phyloP scores from a whole-genome alignment of 768 basidiomycete genomes.

The Agrocybe chaxingu region DNA sequence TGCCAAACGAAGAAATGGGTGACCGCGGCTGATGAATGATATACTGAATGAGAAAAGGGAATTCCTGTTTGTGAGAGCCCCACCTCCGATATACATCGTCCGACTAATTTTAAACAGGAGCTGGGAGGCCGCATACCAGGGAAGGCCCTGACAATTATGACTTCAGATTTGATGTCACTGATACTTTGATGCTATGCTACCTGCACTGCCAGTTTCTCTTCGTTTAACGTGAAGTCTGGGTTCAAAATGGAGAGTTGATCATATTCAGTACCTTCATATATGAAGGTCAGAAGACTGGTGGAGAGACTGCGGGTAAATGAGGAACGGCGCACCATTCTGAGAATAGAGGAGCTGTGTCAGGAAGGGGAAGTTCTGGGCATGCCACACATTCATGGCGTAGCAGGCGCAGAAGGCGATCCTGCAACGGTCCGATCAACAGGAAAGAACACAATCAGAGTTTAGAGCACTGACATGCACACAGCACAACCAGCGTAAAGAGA shows the following conservation, averaged over 20 bases:
- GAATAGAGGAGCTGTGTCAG: conserved; percentile 45
- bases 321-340: conserved; percentile 36
- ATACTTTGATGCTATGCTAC: conserved; percentile 6
- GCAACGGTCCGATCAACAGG: not conserved
- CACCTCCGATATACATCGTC: conserved; percentile 36
- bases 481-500: conserved; percentile 40
- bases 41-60: not conserved
- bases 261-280: conserved; percentile 38
- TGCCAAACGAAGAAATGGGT: conserved; percentile 51
- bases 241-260: conserved; percentile 49
- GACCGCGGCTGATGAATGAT: conserved; percentile 30
- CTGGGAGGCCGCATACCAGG: conserved; percentile 43
- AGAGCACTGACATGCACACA: conserved; percentile 36
- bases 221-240: conserved; percentile 43
- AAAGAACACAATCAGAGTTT: not conserved
- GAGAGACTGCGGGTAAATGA: not conserved
- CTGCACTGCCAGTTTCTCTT: conserved; percentile 36
- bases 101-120: conserved; percentile 34
- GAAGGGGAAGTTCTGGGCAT: conserved; percentile 55
- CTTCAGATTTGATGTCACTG: not conserved
- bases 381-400: conserved; percentile 48
- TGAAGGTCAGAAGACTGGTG: not conserved
- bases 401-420: conserved; percentile 38
- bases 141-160: conserved; percentile 25
- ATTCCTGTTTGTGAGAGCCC: not conserved